Evolutionary conservation across 768 basidiomycete species (phyloP).

Genomic region (Tricholoma furcatifolium): DNA sequence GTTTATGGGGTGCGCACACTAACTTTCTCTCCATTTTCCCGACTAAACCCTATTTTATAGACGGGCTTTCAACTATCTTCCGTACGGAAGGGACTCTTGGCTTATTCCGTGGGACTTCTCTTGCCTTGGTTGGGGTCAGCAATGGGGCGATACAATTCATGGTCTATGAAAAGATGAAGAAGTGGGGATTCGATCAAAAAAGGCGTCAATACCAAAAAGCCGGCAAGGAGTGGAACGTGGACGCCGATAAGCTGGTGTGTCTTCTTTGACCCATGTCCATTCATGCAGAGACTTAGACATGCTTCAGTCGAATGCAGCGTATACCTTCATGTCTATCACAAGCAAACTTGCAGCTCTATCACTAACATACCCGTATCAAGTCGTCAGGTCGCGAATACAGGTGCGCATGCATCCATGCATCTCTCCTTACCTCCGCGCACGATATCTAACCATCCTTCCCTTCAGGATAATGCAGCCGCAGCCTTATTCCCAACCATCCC

Average conservation of each 20-base stretch:
- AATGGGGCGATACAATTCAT: slow-evolving; percentile 97
- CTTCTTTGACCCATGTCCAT: neutral
- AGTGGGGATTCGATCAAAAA: slow-evolving; percentile 82
- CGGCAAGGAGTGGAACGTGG: slow-evolving; percentile 64
- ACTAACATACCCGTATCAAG: slow-evolving; percentile 96
- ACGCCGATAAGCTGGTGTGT: slow-evolving; percentile 85
- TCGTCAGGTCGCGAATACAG: slow-evolving; percentile 91
- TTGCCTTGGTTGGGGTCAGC: slow-evolving; percentile 90
- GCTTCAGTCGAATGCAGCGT: slow-evolving; percentile 81
- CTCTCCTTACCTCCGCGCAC: neutral
- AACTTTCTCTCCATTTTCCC: neutral
- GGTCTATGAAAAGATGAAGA: slow-evolving; percentile 94
- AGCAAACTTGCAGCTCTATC: slow-evolving; percentile 86
- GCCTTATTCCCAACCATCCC: slow-evolving; percentile 83
- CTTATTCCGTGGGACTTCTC: slow-evolving; percentile 81
- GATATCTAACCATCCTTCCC: neutral
- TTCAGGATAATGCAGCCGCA: slow-evolving; percentile 63
- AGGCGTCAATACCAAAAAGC: slow-evolving; percentile 55
- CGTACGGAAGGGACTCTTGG: slow-evolving; percentile 74
- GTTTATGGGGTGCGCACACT: slow-evolving; percentile 64
- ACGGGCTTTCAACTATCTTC: slow-evolving; percentile 72
- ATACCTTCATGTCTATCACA: slow-evolving; percentile 88
- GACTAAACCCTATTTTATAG: slow-evolving; percentile 23
- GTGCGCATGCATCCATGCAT: slow-evolving; percentile 37
- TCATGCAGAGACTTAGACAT: neutral